phyloP scores from a whole-genome alignment of 345 rosid species.

The Erysimum cheiranthoides region DNA sequence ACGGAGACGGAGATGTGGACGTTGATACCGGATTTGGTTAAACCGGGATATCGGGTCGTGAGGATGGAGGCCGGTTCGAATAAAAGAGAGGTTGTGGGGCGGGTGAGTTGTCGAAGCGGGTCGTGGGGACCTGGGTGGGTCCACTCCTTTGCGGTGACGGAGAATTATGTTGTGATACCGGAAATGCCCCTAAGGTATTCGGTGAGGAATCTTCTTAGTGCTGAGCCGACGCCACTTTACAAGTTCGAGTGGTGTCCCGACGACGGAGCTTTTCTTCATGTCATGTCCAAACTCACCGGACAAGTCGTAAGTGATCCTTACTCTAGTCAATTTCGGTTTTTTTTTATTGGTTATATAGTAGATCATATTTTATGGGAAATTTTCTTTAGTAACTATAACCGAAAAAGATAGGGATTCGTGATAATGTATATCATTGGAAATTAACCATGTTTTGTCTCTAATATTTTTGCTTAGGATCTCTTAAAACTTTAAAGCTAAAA shows the following conservation, averaged over 20 bases:
- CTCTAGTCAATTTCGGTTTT: background rate
- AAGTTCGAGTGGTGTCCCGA: conserved; percentile 94
- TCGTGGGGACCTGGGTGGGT: conserved; percentile 95
- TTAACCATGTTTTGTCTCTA: background rate
- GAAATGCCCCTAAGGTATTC: conserved; percentile 95
- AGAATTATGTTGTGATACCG: conserved; percentile 78
- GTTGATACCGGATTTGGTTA: conserved; percentile 75
- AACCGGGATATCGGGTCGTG: conserved; percentile 80
- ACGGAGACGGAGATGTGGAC: conserved; percentile 80
- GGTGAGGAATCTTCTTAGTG: conserved; percentile 72
- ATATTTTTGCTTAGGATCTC: too few relatives aligned
- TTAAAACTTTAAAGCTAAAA: too few relatives aligned
- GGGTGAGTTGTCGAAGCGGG: conserved; percentile 79
- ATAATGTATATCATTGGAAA: background rate
- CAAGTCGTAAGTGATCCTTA: conserved; percentile 61
- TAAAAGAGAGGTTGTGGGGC: conserved; percentile 82
- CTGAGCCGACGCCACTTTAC: conserved; percentile 92
- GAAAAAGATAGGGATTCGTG: background rate
- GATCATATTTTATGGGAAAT: background rate
- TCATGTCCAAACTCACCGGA: conserved; percentile 90
- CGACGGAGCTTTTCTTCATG: conserved; percentile 73
- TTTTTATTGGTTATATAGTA: background rate
- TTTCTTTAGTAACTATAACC: background rate
- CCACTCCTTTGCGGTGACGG: conserved; percentile 92
- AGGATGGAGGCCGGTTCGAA: conserved; percentile 79